Percentiles rank a stretch among this genome's conserved stretches.
Evolutionary conservation across 192 early-diverging fungal genomes (phyloP).

Genomic region (Coemansia sp.): DNA sequence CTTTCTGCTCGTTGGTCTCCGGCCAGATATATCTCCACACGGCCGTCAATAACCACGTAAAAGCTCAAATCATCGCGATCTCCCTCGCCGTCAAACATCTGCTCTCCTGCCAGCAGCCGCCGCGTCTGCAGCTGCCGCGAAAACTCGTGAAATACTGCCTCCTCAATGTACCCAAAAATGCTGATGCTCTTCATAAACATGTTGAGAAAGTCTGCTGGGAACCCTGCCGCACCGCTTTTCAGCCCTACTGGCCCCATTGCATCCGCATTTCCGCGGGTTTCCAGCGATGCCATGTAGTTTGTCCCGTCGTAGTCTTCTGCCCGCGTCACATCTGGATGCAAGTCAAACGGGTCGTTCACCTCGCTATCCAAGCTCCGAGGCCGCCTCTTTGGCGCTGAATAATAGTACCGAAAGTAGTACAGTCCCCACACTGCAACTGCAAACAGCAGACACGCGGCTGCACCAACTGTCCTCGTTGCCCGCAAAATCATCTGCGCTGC

Average conservation of each 20-base stretch:
- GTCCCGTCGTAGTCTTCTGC: constrained; percentile 33
- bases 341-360: constrained; percentile 33
- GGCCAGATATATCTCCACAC: constrained; percentile 82
- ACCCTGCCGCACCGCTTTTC: constrained; percentile 15
- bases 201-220: constrained; percentile 52
- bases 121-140: constrained; percentile 84
- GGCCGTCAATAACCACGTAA: constrained; percentile 94
- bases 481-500: background rate
- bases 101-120: constrained; percentile 70
- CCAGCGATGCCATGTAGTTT: constrained; percentile 38
- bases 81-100: constrained; percentile 72
- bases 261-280: constrained; percentile 22
- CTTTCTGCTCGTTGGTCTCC: background rate
- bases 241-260: background rate
- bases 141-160: constrained; percentile 95
- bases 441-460: background rate
- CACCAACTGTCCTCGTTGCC: background rate
- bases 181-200: constrained; percentile 72
- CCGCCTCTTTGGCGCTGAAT: constrained; percentile 31
- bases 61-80: constrained; percentile 68
- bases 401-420: constrained; percentile 50
- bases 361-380: constrained; percentile 11
- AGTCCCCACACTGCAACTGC: constrained; percentile 19
- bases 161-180: constrained; percentile 96
- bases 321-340: constrained; percentile 42